Conservation (phyloP, 2,329 filamentous ascomycete genomes). For the Fusarium equiseti region DNA sequence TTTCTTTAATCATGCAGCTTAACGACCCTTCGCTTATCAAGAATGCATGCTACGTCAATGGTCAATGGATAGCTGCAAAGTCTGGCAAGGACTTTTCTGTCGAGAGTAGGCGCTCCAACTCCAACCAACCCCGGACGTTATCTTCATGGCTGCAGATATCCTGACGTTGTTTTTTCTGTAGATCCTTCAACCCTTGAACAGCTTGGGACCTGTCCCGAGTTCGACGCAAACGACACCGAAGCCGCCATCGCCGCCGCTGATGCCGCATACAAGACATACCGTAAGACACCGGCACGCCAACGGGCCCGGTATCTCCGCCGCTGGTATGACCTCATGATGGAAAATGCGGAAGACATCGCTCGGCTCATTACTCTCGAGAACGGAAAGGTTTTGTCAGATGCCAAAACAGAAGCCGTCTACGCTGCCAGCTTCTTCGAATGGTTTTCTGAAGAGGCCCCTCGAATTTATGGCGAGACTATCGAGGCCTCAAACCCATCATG, state of each 20-base stretch:
- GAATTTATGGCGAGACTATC: conserved; percentile 60
- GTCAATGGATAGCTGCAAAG: conserved; percentile 78
- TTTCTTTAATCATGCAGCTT: conserved; percentile 55
- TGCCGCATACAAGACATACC: conserved; percentile 68
- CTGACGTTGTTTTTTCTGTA: conserved; percentile 46
- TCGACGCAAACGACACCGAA: conserved; percentile 75
- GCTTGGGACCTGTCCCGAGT: conserved; percentile 79
- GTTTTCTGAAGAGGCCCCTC: conserved; percentile 74
- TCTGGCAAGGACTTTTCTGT: conserved; percentile 82
- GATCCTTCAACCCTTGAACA: conserved; percentile 78
- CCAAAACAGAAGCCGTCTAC: conserved; percentile 68
- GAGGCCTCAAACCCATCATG: conserved; percentile 70
- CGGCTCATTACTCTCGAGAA: conserved; percentile 78
- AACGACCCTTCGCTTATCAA: conserved; percentile 76
- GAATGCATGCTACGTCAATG: conserved; percentile 78
- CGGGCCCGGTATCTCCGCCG: conserved; percentile 70
- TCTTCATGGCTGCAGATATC: not conserved
- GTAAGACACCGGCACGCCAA: conserved; percentile 69
- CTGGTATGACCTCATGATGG: conserved; percentile 76
- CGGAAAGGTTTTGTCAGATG: conserved; percentile 74
- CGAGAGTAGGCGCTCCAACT: conserved; percentile 59
- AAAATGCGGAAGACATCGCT: conserved; percentile 75
- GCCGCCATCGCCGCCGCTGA: conserved; percentile 77
- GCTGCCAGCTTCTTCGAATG: conserved; percentile 72
- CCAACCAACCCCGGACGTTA: conserved; percentile 13